phyloP scores from a whole-genome alignment of 495 filamentous ascomycete species.

The Neurospora pannonica region DNA sequence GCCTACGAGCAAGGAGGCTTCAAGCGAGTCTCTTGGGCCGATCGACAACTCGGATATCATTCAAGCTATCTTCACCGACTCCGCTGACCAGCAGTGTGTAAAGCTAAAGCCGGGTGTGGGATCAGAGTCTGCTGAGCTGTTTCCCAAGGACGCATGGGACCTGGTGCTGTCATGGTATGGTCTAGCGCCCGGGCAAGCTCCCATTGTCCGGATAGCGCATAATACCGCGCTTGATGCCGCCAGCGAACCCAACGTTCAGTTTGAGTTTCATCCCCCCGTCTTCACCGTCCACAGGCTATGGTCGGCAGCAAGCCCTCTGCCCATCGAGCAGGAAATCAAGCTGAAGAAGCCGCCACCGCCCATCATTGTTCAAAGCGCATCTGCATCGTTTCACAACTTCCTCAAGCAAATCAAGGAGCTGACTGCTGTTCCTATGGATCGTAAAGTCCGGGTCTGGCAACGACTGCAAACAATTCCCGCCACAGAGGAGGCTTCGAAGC shows the following conservation, averaged over 20 bases:
- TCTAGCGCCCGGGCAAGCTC: conserved; percentile 54
- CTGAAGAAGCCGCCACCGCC: conserved; percentile 46
- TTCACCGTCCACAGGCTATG: conserved; percentile 78
- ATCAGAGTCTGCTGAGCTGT: conserved; percentile 61
- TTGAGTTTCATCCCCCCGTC: conserved; percentile 76
- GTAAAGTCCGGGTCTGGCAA: conserved; percentile 74
- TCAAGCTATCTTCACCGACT: conserved; percentile 36
- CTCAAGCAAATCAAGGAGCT: conserved; percentile 60
- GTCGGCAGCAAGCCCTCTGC: conserved; percentile 39
- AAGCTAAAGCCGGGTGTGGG: conserved; percentile 66
- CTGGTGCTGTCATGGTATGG: conserved; percentile 76
- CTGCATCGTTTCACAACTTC: conserved; percentile 59
- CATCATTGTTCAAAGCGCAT: conserved; percentile 58
- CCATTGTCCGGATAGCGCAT: conserved; percentile 68
- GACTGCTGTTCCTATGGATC: conserved; percentile 51
- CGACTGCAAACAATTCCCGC: conserved; percentile 42
- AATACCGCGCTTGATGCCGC: conserved; percentile 54
- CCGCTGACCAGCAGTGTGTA: conserved; percentile 50
- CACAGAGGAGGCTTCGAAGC: conserved; percentile 11
- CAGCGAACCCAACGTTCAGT: conserved; percentile 57
- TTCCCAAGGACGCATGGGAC: conserved; percentile 75
- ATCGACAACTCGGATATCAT: conserved; percentile 79
- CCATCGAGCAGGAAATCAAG: conserved; percentile 50
- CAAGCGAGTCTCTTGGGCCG: conserved; percentile 61
- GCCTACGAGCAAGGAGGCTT: conserved; percentile 48